Percentiles rank a stretch among this genome's conserved stretches.
Conservation (phyloP, 2,329 filamentous ascomycete species). For the Stromatinia cepivora region DNA sequence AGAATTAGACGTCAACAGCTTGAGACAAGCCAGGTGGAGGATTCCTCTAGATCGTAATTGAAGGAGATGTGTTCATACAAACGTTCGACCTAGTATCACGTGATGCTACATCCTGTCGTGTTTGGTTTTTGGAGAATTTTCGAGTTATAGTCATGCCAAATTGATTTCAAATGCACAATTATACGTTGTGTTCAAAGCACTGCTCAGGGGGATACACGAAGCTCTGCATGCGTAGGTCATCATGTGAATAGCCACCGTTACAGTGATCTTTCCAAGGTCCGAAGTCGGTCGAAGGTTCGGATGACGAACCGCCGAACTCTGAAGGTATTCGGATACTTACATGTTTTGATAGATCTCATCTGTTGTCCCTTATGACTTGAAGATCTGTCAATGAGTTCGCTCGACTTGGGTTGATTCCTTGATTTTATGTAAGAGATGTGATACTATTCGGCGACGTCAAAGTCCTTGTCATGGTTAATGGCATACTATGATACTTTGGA, state of each 20-base stretch:
- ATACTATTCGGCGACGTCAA: conserved; percentile 15
- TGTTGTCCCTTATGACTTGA: conserved; percentile 10
- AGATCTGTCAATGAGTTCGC: neutral
- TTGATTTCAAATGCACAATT: neutral
- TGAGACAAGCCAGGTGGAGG: neutral
- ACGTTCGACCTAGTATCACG: neutral
- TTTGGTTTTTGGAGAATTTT: neutral
- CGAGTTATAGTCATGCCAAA: neutral
- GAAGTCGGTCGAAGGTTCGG: conserved; percentile 16
- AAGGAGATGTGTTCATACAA: neutral
- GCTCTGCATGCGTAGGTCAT: conserved; percentile 6
- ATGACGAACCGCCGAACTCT: neutral
- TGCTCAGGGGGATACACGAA: neutral
- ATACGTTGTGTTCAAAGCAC: neutral
- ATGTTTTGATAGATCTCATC: conserved; percentile 13
- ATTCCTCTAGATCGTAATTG: neutral
- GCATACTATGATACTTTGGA: conserved; percentile 10
- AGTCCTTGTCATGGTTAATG: neutral
- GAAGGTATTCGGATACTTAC: conserved; percentile 10
- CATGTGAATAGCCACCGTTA: conserved; percentile 19
- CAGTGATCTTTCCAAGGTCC: neutral
- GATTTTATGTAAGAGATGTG: conserved; percentile 15
- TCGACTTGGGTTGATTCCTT: neutral
- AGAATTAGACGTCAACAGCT: conserved; percentile 15
- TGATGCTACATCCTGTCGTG: neutral